Percentiles rank a stretch among this genome's conserved stretches.
phyloP scores from a whole-genome alignment of 164 flowering plant genomes.

The Euptelea pleiosperma region DNA sequence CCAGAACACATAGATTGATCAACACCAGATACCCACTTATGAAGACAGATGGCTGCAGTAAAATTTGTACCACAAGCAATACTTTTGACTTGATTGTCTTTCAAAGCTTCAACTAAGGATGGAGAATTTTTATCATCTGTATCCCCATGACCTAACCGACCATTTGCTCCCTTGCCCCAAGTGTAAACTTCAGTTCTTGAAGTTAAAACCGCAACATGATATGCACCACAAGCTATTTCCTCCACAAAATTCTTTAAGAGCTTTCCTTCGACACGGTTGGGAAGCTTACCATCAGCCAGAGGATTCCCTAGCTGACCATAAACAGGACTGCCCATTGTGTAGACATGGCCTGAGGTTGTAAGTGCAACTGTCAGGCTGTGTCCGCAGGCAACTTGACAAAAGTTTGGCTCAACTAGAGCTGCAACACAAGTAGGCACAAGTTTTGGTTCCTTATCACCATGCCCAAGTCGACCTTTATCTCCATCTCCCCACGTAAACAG shows the following conservation, averaged over 20 bases:
- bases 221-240: constrained; percentile 97
- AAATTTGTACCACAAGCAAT: constrained; percentile 94
- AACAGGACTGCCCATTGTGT: constrained; percentile 91
- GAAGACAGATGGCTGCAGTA: constrained; percentile 93
- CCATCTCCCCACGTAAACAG: constrained; percentile 99
- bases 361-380: constrained; percentile 95
- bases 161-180: constrained; percentile 99
- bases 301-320: constrained; percentile 97
- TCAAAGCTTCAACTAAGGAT: constrained; percentile 79
- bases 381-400: constrained; percentile 93
- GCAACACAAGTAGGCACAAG: constrained; percentile 98
- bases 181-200: constrained; percentile 97
- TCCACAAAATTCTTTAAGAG: constrained; percentile 80
- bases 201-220: constrained; percentile 92
- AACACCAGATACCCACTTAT: constrained; percentile 90
- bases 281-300: constrained; percentile 90
- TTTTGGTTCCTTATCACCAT: constrained; percentile 88
- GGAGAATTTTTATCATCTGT: constrained; percentile 78
- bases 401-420: constrained; percentile 90
- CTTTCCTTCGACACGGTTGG: constrained; percentile 87
- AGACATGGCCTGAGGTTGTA: constrained; percentile 91
- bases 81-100: constrained; percentile 96
- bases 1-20: constrained; percentile 99
- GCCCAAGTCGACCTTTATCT: constrained; percentile 93
- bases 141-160: constrained; percentile 94